Base-by-base conservation (phyloP, 192 early-diverging fungal genomes). In the Spizellomyces punctatus region DNA sequence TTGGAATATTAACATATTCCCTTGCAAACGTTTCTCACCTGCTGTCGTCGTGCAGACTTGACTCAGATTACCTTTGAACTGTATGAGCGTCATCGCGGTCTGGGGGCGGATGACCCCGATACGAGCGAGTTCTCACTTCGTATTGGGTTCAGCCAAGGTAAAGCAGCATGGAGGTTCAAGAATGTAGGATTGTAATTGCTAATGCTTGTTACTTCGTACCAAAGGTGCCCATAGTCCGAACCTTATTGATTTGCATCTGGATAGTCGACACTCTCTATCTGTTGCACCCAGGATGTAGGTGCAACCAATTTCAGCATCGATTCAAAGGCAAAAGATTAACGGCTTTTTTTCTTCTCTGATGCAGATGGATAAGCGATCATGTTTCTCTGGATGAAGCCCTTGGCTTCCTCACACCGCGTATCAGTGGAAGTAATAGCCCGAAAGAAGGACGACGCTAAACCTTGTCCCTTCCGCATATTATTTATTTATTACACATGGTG, bases 31-130 rank as follows among this genome's bases (percentile, higher is more conserved):
- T 61, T 61, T 14, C 41, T 1, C 21, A 22, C 27, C 27, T 36
- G 27, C 27, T n/a, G 10, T 74, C 9, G 8, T 46, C 1, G 46
- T 47, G 19, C 72, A 93, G 92, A 95, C 76, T 76, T 98, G 57
- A 97, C 96, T 1, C 96, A 99, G 69, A 99, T 99, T 61, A 95
- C 93, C 6, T 97, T 99, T 80, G 96, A 99, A 78, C 79, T 99
- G 4, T 95, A 97, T 64, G 95, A 97, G 83, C 83, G 95, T 55
- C 89, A 81, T 61, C 77, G 84, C 21, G 76, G 85, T 58, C 75
- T 50, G 65, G 86, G 47, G 58, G 36, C 41, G 43, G 66, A 5
- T 45, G 78, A 65, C 58, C 71, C 3, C 46, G 72, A 74, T 8
- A 79, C 84, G 6, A 84, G 86, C 42, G 96, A 98, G 78, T 96